These are phyloP conservation scores for Polychaeton citri DNA, from an alignment of 2,329 filamentous ascomycete species.

Conservation along the genomic window DNA sequence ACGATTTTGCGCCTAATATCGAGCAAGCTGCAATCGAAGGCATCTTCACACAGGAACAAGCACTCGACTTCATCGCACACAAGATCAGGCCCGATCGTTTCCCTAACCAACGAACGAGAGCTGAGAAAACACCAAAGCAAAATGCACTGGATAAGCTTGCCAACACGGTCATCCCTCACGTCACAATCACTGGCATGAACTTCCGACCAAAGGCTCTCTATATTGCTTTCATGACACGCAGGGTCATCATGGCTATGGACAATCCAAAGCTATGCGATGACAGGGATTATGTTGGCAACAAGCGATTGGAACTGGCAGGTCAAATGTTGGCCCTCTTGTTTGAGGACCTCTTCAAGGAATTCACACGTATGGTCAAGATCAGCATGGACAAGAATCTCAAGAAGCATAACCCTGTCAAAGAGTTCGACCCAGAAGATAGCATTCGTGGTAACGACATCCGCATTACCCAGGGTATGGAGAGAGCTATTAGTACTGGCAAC, in stretches of 20 bases:
- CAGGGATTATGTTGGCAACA: conserved; percentile 95
- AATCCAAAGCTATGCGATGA: conserved; percentile 87
- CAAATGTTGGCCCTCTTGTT: conserved; percentile 89
- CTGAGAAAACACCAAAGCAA: conserved; percentile 66
- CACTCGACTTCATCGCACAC: conserved; percentile 78
- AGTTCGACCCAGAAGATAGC: conserved; percentile 76
- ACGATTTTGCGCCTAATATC: conserved; percentile 90
- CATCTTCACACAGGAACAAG: conserved; percentile 88
- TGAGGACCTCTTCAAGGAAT: conserved; percentile 95
- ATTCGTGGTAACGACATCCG: conserved; percentile 73
- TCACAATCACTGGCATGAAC: conserved; percentile 79
- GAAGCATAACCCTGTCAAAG: conserved; percentile 77
- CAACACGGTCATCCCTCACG: conserved; percentile 87
- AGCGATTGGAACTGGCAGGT: conserved; percentile 84
- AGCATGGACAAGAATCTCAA: conserved; percentile 92
- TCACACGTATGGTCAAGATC: conserved; percentile 76
- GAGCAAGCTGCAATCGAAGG: conserved; percentile 76
- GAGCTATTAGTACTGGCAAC: conserved; percentile 93
- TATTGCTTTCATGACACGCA: conserved; percentile 91
- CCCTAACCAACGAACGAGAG: conserved; percentile 27
- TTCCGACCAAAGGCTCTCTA: conserved; percentile 97
- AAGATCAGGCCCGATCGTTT: conserved; percentile 75
- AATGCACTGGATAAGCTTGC: conserved; percentile 88
- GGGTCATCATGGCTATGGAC: conserved; percentile 85
- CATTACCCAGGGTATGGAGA: conserved; percentile 86